Conservation (phyloP, 768 basidiomycete genomes). For the Fomitopsis pulvina region DNA sequence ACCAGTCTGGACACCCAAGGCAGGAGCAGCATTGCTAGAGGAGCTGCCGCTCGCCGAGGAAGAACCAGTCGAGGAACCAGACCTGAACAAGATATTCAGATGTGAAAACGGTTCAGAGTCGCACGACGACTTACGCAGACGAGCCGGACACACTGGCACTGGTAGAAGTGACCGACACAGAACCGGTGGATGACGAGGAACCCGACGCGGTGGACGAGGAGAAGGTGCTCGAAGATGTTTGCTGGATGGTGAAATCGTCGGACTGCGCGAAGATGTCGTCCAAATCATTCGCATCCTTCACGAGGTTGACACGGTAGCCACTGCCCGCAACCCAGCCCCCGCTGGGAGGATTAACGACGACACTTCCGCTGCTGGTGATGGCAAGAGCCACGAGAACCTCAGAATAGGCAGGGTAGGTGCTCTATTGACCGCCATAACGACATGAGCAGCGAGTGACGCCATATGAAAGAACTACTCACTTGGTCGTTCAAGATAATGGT, state of each 20-base stretch:
- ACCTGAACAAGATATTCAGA: background rate
- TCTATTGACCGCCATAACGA: conserved; percentile 22
- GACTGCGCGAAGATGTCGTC: conserved; percentile 68
- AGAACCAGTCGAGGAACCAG: conserved; percentile 12
- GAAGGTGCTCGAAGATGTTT: conserved; percentile 13
- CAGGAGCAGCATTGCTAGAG: conserved; percentile 24
- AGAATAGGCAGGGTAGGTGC: conserved; percentile 24
- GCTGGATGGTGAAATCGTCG: conserved; percentile 45
- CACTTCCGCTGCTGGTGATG: conserved; percentile 35
- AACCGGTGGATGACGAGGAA: conserved; percentile 23
- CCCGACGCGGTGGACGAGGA: conserved; percentile 17
- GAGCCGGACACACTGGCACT: conserved; percentile 14
- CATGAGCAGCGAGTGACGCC: background rate
- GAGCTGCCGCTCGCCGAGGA: conserved; percentile 16
- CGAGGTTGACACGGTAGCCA: conserved; percentile 69
- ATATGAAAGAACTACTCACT: conserved; percentile 29
- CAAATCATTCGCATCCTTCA: conserved; percentile 39
- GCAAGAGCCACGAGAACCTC: conserved; percentile 54
- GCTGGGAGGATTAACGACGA: conserved; percentile 46
- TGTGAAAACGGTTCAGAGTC: background rate
- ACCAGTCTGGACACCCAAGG: conserved; percentile 24
- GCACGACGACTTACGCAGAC: conserved; percentile 3
- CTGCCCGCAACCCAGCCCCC: conserved; percentile 59
- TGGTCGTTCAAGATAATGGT: conserved; percentile 60
- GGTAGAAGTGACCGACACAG: conserved; percentile 19